Evolutionary conservation across 75 land plant species (phyloP).

Genomic region (Pseudotsuga menziesii): DNA sequence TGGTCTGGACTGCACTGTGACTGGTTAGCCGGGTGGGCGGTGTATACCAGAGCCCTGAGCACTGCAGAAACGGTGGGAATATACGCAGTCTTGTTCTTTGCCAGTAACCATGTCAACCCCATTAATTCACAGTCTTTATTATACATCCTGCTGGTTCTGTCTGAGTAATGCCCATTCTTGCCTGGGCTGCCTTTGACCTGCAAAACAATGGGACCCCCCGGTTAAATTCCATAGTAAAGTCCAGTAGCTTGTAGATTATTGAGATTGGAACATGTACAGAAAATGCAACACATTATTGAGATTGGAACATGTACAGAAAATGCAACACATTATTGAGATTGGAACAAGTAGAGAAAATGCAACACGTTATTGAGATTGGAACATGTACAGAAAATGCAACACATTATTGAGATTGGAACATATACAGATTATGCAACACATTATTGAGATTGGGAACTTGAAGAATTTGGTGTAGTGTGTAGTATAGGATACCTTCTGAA

Average conservation of each 20-base stretch:
- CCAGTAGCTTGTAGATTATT: too few relatives aligned
- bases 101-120: conserved; percentile 84
- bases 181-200: neutral
- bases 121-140: conserved; percentile 67
- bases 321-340: too few relatives aligned
- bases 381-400: too few relatives aligned
- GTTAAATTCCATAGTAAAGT: too few relatives aligned
- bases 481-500: conserved; percentile 37
- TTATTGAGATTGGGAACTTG: too few relatives aligned
- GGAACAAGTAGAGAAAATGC: neutral
- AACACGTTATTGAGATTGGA: neutral
- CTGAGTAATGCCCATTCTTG: neutral
- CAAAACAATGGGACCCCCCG: neutral
- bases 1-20: conserved; percentile 68
- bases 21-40: neutral
- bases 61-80: conserved; percentile 85
- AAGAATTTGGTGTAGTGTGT: too few relatives aligned
- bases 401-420: too few relatives aligned
- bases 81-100: conserved; percentile 71
- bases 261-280: too few relatives aligned
- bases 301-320: too few relatives aligned
- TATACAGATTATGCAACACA: too few relatives aligned
- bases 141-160: conserved; percentile 35
- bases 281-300: too few relatives aligned
- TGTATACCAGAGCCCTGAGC: conserved; percentile 73